A percentile compares a stretch with the other conserved stretches of the same genome.
These are phyloP conservation scores for Colletotrichum limetticola DNA, from an alignment of 2,329 filamentous ascomycete genomes.

Conservation along the genomic window DNA sequence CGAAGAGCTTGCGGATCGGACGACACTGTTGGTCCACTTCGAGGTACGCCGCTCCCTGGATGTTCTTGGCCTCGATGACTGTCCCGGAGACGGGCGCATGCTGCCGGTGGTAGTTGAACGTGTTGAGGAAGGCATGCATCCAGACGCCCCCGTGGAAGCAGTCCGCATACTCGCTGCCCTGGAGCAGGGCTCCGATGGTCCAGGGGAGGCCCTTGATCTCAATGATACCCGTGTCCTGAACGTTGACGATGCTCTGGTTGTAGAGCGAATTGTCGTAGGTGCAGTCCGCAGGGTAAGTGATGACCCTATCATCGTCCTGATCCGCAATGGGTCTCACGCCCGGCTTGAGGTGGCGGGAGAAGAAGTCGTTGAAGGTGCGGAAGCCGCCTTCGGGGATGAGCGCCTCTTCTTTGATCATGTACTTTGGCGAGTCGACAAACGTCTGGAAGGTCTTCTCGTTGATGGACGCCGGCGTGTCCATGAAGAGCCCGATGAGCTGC, in stretches of 20 bases:
- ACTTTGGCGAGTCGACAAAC: constrained; percentile 45
- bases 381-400: constrained; percentile 45
- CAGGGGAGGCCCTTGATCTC: constrained; percentile 50
- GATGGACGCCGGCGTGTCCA: constrained; percentile 47
- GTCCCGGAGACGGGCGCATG: constrained; percentile 51
- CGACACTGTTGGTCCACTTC: constrained; percentile 43
- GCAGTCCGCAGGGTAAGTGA: constrained; percentile 50
- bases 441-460: constrained; percentile 43
- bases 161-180: constrained; percentile 43
- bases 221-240: constrained; percentile 41
- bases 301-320: constrained; percentile 41
- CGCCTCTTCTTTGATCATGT: constrained; percentile 44
- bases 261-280: constrained; percentile 43
- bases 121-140: constrained; percentile 52
- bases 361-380: constrained; percentile 53
- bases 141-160: constrained; percentile 52
- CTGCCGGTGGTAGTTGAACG: constrained; percentile 54
- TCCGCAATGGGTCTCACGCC: constrained; percentile 45
- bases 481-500: constrained; percentile 46
- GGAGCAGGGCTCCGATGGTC: constrained; percentile 48
- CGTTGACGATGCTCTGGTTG: constrained; percentile 39
- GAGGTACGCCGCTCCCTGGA: constrained; percentile 50
- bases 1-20: constrained; percentile 33
- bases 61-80: constrained; percentile 49
- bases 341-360: constrained; percentile 48